phyloP scores from a whole-genome alignment of 2,329 filamentous ascomycete genomes.

The Sporothrix variecibatus region DNA sequence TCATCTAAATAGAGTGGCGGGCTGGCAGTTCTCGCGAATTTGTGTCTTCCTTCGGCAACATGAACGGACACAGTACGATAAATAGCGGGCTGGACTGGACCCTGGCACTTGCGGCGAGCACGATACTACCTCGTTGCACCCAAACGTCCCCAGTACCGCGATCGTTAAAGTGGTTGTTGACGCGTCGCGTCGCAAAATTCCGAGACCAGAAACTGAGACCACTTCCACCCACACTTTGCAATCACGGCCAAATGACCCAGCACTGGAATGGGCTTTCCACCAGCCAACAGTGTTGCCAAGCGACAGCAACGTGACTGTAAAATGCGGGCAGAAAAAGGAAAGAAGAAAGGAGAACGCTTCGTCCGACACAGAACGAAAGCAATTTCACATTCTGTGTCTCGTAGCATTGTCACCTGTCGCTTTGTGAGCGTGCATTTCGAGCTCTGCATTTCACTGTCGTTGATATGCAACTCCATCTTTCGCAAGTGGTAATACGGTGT shows the following conservation, averaged over 20 bases:
- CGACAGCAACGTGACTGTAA: not conserved
- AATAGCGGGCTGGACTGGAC: not conserved
- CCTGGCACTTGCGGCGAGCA: not conserved
- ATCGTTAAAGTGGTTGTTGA: conserved; percentile 10
- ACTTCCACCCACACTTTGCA: not conserved
- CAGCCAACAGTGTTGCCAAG: conserved; percentile 9
- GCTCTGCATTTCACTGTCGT: not conserved
- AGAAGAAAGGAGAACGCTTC: not conserved
- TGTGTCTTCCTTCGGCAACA: not conserved
- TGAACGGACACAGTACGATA: not conserved
- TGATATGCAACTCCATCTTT: not conserved
- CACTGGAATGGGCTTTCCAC: not conserved
- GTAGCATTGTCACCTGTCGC: not conserved
- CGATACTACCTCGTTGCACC: conserved; percentile 2
- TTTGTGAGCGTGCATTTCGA: not conserved
- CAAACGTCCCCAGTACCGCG: not conserved
- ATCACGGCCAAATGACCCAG: not conserved
- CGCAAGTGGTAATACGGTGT: not conserved
- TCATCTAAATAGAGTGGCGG: conserved; percentile 9
- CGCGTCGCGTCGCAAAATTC: conserved; percentile 13
- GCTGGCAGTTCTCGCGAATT: conserved; percentile 14
- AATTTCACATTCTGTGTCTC: not conserved
- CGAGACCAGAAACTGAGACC: not conserved
- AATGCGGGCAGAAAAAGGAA: not conserved
- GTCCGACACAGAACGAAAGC: not conserved